Percentiles rank a stretch among this genome's conserved stretches.
phyloP scores from a whole-genome alignment of 139 green algal genomes.

The Coccomyxa sp. region DNA sequence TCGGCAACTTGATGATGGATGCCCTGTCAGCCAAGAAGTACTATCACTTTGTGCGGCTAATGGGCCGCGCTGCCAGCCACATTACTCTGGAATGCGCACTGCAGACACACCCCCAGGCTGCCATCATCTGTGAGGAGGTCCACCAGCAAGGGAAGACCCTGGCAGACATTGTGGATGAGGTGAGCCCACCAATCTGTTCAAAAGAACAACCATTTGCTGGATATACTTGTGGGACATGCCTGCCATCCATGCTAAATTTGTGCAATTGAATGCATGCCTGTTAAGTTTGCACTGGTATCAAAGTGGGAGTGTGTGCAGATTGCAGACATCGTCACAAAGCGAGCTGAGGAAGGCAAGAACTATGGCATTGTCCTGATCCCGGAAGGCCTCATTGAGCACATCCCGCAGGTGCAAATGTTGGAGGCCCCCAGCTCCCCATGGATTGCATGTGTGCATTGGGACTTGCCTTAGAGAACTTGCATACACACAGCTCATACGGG shows the following conservation, averaged over 20 bases:
- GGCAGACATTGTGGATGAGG: background rate
- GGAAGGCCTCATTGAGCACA: slow-evolving; percentile 56
- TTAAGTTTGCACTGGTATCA: background rate
- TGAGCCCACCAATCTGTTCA: background rate
- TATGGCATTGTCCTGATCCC: slow-evolving; percentile 59
- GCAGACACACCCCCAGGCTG: slow-evolving; percentile 57
- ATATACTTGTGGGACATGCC: background rate
- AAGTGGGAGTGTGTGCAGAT: slow-evolving; percentile 16
- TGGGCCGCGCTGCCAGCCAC: slow-evolving; percentile 57
- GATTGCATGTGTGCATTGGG: no score
- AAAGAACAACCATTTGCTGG: background rate
- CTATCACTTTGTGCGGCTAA: slow-evolving; percentile 67
- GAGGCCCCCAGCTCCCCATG: no score
- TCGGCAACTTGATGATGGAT: slow-evolving; percentile 65
- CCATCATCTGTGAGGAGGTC: slow-evolving; percentile 60
- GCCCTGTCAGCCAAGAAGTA: slow-evolving; percentile 50
- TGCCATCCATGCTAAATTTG: no score
- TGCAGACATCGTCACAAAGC: slow-evolving; percentile 42
- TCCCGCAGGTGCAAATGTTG: slow-evolving; percentile 27
- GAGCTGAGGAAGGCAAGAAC: slow-evolving; percentile 31
- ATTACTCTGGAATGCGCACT: slow-evolving; percentile 65
- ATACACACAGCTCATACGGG: no score
- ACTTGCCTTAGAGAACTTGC: no score
- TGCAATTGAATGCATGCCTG: background rate
- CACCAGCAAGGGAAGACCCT: background rate